These are phyloP conservation scores for Pulveroboletus frians DNA, from an alignment of 768 basidiomycete genomes.

Conservation along the genomic window DNA sequence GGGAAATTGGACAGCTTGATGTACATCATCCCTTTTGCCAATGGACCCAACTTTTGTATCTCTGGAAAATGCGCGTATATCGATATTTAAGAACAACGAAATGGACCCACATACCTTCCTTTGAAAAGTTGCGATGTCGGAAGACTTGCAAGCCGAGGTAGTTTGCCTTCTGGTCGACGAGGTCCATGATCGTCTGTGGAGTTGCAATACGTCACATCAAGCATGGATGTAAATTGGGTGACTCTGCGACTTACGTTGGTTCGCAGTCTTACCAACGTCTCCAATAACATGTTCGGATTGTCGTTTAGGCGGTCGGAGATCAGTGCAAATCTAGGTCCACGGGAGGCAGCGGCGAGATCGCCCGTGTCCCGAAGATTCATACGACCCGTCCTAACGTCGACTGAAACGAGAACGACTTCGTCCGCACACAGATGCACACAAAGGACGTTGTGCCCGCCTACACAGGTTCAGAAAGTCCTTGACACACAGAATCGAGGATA, in stretches of 20 bases:
- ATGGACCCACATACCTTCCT: conserved; percentile 45
- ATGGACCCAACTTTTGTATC: conserved; percentile 60
- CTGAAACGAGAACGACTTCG: conserved; percentile 68
- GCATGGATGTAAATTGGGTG: neutral
- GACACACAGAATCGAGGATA: neutral
- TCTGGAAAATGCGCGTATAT: conserved; percentile 40
- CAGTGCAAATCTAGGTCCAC: conserved; percentile 58
- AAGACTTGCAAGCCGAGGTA: conserved; percentile 79
- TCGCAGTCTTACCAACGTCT: conserved; percentile 55
- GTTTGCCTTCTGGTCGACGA: conserved; percentile 79
- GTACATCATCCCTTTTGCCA: conserved; percentile 59
- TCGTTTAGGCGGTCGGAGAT: conserved; percentile 65
- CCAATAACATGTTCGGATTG: conserved; percentile 54
- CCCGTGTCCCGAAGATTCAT: conserved; percentile 77
- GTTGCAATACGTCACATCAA: neutral
- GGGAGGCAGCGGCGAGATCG: conserved; percentile 68
- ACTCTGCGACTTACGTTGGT: conserved; percentile 46
- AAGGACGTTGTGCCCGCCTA: conserved; percentile 55
- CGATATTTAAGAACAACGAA: neutral
- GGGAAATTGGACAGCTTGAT: conserved; percentile 76
- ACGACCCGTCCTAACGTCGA: conserved; percentile 77
- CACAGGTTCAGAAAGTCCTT: conserved; percentile 1
- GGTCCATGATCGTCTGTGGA: conserved; percentile 76
- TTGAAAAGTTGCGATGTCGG: conserved; percentile 60
- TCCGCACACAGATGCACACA: conserved; percentile 70